Conservation (phyloP, 202 grass and related monocot genomes). For the Sporobolus alterniflorus region DNA sequence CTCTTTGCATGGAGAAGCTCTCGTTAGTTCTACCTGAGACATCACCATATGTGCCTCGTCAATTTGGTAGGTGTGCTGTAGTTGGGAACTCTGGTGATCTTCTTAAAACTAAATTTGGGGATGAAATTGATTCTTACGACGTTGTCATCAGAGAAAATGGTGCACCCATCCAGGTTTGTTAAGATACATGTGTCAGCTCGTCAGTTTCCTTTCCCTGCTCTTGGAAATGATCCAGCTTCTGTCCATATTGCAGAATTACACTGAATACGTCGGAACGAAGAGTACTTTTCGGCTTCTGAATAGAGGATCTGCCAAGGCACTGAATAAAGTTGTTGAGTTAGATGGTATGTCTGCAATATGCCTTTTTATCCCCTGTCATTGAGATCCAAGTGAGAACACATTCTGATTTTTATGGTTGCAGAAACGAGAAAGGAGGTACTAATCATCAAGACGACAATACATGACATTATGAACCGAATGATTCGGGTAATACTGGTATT, state of each 20-base stretch:
- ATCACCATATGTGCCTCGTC: constrained; percentile 74
- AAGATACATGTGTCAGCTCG: constrained; percentile 35
- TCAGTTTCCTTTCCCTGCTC: constrained; percentile 8
- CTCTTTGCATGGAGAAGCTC: constrained; percentile 91
- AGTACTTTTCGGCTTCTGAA: constrained; percentile 98
- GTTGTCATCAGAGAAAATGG: constrained; percentile 95
- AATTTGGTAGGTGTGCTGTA: constrained; percentile 87
- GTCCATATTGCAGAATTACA: constrained; percentile 75
- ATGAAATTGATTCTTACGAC: constrained; percentile 97
- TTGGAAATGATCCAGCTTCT: constrained; percentile 11
- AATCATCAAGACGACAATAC: constrained; percentile 96
- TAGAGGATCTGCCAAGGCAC: constrained; percentile 96
- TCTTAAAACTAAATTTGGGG: constrained; percentile 94
- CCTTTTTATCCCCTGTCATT: not conserved
- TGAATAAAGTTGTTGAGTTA: constrained; percentile 97
- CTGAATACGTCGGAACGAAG: constrained; percentile 89
- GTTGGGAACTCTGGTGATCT: constrained; percentile 97
- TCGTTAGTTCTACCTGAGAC: constrained; percentile 78
- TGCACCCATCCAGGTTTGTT: constrained; percentile 76
- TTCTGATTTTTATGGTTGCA: constrained; percentile 51
- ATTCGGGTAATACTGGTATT: constrained; percentile 67
- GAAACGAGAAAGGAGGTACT: constrained; percentile 87
- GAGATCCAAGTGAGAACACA: not conserved
- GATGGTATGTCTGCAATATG: constrained; percentile 59
- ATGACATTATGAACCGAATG: constrained; percentile 98